Conservation (phyloP, 2,329 filamentous ascomycete genomes). For the Helminthosporium solani region DNA sequence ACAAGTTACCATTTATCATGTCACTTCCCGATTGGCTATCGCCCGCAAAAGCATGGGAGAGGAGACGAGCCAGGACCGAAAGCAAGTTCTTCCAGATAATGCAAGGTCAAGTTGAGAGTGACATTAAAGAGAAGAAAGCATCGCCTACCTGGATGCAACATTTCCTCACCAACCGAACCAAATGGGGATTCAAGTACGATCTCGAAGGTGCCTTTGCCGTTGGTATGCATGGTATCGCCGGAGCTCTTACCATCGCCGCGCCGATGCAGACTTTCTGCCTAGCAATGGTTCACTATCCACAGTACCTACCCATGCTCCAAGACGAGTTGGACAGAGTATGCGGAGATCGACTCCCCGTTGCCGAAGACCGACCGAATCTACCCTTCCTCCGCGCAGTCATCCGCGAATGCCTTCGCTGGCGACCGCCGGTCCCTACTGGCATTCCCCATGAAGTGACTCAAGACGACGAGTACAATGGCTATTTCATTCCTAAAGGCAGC, state of each 20-base stretch:
- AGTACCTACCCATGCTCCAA: slow-evolving; percentile 45
- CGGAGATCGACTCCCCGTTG: slow-evolving; percentile 38
- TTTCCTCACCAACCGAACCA: slow-evolving; percentile 43
- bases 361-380: slow-evolving; percentile 43
- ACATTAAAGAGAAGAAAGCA: slow-evolving; percentile 37
- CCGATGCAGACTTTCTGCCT: slow-evolving; percentile 51
- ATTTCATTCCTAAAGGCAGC: slow-evolving; percentile 58
- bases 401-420: slow-evolving; percentile 46
- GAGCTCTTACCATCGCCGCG: slow-evolving; percentile 49
- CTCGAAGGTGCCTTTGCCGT: slow-evolving; percentile 49
- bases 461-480: slow-evolving; percentile 59
- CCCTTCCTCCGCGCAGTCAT: slow-evolving; percentile 44
- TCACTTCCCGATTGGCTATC: slow-evolving; percentile 46
- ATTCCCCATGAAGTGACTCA: slow-evolving; percentile 57
- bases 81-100: slow-evolving; percentile 47
- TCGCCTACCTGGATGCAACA: slow-evolving; percentile 47
- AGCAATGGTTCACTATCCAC: slow-evolving; percentile 48
- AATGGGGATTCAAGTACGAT: slow-evolving; percentile 47
- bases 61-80: slow-evolving; percentile 46
- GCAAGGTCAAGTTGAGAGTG: slow-evolving; percentile 44
- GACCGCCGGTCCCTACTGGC: slow-evolving; percentile 46
- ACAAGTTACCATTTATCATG: slow-evolving; percentile 51
- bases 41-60: slow-evolving; percentile 49
- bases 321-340: slow-evolving; percentile 45
- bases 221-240: slow-evolving; percentile 51